Evolutionary conservation across 768 basidiomycete species (phyloP).

Genomic region (Aureoboletus auriporus): DNA sequence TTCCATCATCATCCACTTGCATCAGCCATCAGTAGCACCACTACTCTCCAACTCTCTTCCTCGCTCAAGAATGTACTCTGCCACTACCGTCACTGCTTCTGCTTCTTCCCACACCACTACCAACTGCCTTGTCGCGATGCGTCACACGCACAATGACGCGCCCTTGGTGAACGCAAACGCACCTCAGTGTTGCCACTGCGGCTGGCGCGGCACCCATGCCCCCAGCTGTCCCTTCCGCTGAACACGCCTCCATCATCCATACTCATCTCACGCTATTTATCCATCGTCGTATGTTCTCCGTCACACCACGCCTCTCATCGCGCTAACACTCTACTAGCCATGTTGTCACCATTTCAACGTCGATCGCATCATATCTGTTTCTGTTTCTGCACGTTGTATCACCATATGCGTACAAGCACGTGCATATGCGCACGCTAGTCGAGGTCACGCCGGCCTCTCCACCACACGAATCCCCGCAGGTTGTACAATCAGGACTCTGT

Average conservation of each 20-base stretch:
- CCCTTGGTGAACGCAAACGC: constrained; percentile 46
- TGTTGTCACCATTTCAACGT: constrained; percentile 29
- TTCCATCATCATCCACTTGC: background rate
- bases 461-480: constrained; percentile 5
- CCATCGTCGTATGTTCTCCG: constrained; percentile 15
- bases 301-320: constrained; percentile 11
- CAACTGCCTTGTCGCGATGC: constrained; percentile 10
- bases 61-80: constrained; percentile 17
- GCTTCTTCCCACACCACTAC: constrained; percentile 3
- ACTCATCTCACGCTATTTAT: constrained; percentile 26
- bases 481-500: constrained; percentile 25
- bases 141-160: constrained; percentile 24
- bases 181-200: constrained; percentile 80
- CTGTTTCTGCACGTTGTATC: constrained; percentile 25
- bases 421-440: constrained; percentile 35
- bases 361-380: constrained; percentile 24
- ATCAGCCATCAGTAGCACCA: too few species aligned
- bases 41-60: background rate
- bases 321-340: background rate
- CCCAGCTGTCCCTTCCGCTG: constrained; percentile 65
- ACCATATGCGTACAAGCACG: constrained; percentile 31
- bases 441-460: background rate
- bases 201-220: constrained; percentile 57
- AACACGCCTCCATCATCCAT: constrained; percentile 14
- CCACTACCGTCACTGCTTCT: constrained; percentile 11